Percentiles rank a stretch among this genome's conserved stretches.
These are phyloP conservation scores for Clonostachys sp. DNA, from an alignment of 2,329 filamentous ascomycete species.

Conservation along the genomic window DNA sequence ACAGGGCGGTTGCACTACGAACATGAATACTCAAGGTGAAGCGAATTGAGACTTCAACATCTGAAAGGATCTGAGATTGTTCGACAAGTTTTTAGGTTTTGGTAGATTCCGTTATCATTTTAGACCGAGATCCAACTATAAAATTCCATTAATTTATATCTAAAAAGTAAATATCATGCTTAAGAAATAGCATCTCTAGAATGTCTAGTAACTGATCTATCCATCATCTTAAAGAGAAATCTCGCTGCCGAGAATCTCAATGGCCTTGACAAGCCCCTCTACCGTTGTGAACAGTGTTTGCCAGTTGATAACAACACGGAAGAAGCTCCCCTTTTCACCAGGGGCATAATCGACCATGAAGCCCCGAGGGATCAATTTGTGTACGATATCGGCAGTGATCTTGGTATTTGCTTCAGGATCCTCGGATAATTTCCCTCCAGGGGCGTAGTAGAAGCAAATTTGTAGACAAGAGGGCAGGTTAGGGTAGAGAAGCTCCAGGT, in stretches of 20 bases:
- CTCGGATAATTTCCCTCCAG: constrained; percentile 38
- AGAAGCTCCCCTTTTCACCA: constrained; percentile 49
- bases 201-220: neutral
- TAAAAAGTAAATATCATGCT: neutral
- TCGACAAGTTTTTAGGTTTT: no score
- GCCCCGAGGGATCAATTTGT: constrained; percentile 40
- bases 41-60: no score
- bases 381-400: constrained; percentile 42
- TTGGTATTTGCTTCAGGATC: constrained; percentile 40
- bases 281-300: constrained; percentile 48
- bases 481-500: constrained; percentile 69
- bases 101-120: no score
- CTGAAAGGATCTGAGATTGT: no score
- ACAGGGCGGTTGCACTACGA: no score
- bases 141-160: neutral
- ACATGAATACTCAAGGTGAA: no score
- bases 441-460: constrained; percentile 88
- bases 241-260: constrained; percentile 39
- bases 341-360: constrained; percentile 62
- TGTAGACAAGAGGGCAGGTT: constrained; percentile 85
- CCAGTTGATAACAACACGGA: constrained; percentile 55
- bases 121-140: no score
- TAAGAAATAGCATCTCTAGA: neutral
- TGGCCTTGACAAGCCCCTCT: constrained; percentile 46
- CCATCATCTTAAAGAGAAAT: constrained; percentile 1